Base-by-base conservation (phyloP, 2,329 filamentous ascomycete species). In the Talaromyces verruculosus region DNA sequence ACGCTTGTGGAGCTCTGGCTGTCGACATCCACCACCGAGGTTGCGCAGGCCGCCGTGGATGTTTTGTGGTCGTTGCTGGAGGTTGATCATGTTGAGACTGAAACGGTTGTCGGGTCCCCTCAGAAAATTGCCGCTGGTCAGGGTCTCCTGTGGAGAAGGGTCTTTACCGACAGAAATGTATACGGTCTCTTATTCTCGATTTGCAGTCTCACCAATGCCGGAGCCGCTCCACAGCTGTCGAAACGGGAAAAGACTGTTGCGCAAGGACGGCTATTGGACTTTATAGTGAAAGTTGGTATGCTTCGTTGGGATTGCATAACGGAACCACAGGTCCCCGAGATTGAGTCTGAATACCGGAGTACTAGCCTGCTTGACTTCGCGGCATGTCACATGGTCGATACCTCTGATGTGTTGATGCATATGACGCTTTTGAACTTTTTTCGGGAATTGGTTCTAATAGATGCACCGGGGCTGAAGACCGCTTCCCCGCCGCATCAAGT, bases 91-190 rank as follows among this genome's bases (percentile, higher is more conserved):
- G 72, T 74, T 28, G 78, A 77, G 66, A 72, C 71, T 61, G 70
- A 68, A 17, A 72, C 71, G 66, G 61, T 70, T 51, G 67, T 69
- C 4, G 65, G 68, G 53, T 67, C 66, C 2, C 55, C 64, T 8
- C 70, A 72, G 41, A 71, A 72, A 13, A 63, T 65, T 7, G 71
- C 70, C 61, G 69, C 67, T 71, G 82, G 83, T 3, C 83, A 84
- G 68, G 84, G 83, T 0, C 75, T 87, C 0, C 79, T 89, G 71
- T 89, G 87, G 87, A 84, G 86, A 71, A 83, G 87, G 19, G 69
- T 89, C 0, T 89, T 89, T 70, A 81, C 82, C 2, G 87, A 89
- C 68, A 82, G 80, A 66, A 82, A 88, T 70, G 82, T 89, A 6
- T 88, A 88, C 69, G 79, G 78, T 1, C 76, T 83, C 7, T 78